Evolutionary conservation across 2,329 filamentous ascomycete genomes (phyloP).

Genomic region (Aspergillaceae sp.): DNA sequence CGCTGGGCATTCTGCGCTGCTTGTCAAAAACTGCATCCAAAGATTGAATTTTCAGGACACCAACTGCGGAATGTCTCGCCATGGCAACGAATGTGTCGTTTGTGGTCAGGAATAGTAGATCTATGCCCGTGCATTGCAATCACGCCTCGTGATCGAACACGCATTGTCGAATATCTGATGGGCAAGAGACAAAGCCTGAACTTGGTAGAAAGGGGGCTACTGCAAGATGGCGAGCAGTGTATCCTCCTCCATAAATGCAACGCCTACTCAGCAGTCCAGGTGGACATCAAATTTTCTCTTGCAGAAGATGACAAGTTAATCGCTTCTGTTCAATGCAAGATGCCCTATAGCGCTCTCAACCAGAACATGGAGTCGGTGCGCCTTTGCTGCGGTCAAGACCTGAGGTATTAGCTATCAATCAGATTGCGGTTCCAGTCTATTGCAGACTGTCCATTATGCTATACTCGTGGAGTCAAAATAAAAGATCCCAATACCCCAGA

Average conservation of each 20-base stretch:
- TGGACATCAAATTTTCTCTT: too few relatives aligned
- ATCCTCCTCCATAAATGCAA: background rate
- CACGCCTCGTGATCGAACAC: background rate
- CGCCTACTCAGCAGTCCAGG: background rate
- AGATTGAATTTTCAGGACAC: background rate
- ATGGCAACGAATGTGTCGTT: background rate
- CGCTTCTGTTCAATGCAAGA: too few relatives aligned
- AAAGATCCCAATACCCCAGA: too few relatives aligned
- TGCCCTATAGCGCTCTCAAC: too few relatives aligned
- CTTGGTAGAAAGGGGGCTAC: background rate
- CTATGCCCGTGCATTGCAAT: background rate
- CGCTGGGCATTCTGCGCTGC: background rate
- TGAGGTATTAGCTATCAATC: too few relatives aligned
- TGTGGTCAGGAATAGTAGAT: background rate
- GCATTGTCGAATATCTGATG: background rate
- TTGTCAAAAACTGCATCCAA: background rate
- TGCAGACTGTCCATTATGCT: too few relatives aligned
- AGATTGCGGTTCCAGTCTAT: too few relatives aligned
- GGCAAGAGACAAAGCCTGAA: background rate
- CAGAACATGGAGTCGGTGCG: too few relatives aligned
- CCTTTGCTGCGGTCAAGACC: too few relatives aligned
- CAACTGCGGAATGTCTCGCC: too few relatives aligned
- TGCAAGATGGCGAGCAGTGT: background rate
- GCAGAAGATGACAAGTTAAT: too few relatives aligned
- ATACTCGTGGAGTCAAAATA: too few relatives aligned